A percentile compares a stretch with the other conserved stretches of the same genome.
These are phyloP conservation scores for Gliomastix tumulicola DNA, from an alignment of 2,329 filamentous ascomycete genomes.

Conservation along the genomic window DNA sequence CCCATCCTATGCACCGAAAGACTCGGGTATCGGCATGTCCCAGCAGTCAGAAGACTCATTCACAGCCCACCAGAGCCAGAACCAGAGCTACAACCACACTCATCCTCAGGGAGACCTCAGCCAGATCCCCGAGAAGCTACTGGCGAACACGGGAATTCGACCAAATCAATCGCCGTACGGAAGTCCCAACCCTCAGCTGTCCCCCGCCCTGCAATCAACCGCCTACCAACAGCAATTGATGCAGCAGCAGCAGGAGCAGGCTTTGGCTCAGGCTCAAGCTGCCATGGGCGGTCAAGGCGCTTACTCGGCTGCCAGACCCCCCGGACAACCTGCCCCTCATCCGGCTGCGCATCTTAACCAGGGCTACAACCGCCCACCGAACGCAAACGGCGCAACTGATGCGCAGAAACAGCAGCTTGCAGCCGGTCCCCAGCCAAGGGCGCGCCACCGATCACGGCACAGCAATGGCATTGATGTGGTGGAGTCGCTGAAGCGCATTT, in stretches of 20 bases:
- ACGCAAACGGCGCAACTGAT: constrained; percentile 21
- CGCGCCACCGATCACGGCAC: constrained; percentile 71
- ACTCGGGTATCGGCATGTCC: constrained; percentile 57
- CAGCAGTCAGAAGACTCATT: constrained; percentile 48
- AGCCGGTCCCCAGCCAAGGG: constrained; percentile 49
- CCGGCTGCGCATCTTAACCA: constrained; percentile 13
- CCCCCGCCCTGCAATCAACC: constrained; percentile 40
- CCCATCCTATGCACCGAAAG: constrained; percentile 46
- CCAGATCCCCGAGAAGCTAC: constrained; percentile 1
- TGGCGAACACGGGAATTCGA: no score
- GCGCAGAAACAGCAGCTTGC: constrained; percentile 22
- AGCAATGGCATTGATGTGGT: constrained; percentile 79
- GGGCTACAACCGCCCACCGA: constrained; percentile 17
- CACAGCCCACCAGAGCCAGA: no score
- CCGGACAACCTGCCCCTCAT: constrained; percentile 34
- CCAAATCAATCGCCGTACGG: no score
- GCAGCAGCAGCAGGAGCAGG: constrained; percentile 83
- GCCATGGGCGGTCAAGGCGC: constrained; percentile 63
- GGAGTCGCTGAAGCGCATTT: constrained; percentile 78
- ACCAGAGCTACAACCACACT: background rate
- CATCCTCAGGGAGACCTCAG: no score
- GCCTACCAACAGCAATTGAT: constrained; percentile 56
- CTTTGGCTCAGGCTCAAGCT: constrained; percentile 72
- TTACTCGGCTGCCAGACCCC: no score
- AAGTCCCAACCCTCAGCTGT: constrained; percentile 63